A percentile compares a stretch with the other conserved stretches of the same genome.
Evolutionary conservation across 169 alveolate species (phyloP).

Genomic region (Cryptosporidium tyzzeri): DNA sequence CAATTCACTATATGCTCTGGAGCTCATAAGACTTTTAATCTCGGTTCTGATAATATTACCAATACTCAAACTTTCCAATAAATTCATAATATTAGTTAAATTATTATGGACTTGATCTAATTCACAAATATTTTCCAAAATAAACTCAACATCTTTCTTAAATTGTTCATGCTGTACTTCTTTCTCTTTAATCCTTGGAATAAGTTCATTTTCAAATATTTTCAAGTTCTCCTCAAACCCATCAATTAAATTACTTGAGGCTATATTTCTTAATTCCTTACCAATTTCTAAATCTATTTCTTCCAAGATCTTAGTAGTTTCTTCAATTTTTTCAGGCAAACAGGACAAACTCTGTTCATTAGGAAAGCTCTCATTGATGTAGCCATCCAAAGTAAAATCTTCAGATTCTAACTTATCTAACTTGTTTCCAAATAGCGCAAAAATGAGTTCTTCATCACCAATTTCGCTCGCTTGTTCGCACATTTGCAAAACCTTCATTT

Average conservation of each 20-base stretch:
- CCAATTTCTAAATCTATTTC: slow-evolving; percentile 24
- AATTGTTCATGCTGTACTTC: background rate
- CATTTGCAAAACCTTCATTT: background rate
- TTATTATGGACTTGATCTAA: slow-evolving; percentile 28
- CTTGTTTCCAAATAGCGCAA: slow-evolving; percentile 4
- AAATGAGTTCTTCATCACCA: background rate
- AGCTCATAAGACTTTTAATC: background rate
- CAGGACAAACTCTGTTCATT: slow-evolving; percentile 55
- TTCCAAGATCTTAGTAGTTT: background rate
- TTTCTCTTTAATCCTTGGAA: slow-evolving; percentile 16
- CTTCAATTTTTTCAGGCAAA: background rate
- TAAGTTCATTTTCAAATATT: slow-evolving; percentile 13
- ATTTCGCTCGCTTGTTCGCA: background rate
- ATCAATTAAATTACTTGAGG: slow-evolving; percentile 16
- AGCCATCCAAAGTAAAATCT: slow-evolving; percentile 18
- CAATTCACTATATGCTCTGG: slow-evolving; percentile 29
- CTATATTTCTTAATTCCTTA: slow-evolving; percentile 10
- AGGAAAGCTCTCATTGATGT: slow-evolving; percentile 35
- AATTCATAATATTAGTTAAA: background rate
- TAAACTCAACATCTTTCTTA: slow-evolving; percentile 10
- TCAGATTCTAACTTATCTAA: slow-evolving; percentile 2
- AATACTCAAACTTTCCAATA: slow-evolving; percentile 2
- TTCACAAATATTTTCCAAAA: slow-evolving; percentile 6
- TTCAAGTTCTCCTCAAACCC: background rate
- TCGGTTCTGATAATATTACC: background rate